phyloP scores from a whole-genome alignment of 2,329 filamentous ascomycete species.

The Magnaporthiopsis poae region DNA sequence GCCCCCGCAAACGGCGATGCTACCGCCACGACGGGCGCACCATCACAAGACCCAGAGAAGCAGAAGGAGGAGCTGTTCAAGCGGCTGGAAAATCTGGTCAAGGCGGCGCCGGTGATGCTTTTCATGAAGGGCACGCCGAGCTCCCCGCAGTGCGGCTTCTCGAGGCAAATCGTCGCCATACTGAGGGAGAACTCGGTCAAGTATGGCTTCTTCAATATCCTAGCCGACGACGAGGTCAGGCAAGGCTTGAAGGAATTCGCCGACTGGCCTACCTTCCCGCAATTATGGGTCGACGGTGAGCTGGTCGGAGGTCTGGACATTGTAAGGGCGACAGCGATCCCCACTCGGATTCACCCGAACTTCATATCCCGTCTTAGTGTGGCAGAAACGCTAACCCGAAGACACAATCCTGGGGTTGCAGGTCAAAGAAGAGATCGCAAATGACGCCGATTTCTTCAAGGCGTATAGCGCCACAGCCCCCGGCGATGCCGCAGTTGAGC shows the following conservation, averaged over 20 bases:
- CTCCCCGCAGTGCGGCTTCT: constrained; percentile 92
- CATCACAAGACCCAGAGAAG: constrained; percentile 38
- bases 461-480: constrained; percentile 51
- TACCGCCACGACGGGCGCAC: constrained; percentile 22
- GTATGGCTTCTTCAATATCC: constrained; percentile 98
- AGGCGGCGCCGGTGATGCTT: constrained; percentile 92
- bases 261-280: constrained; percentile 97
- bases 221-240: constrained; percentile 92
- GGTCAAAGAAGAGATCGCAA: constrained; percentile 89
- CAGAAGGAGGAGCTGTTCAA: constrained; percentile 77
- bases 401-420: constrained; percentile 25
- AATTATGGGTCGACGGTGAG: constrained; percentile 85
- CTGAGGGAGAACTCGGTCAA: constrained; percentile 83
- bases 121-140: constrained; percentile 99
- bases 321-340: constrained; percentile 49
- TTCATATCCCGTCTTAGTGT: constrained; percentile 4
- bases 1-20: constrained; percentile 24
- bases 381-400: neutral
- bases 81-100: constrained; percentile 73
- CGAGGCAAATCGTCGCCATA: constrained; percentile 75
- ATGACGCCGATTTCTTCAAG: constrained; percentile 71
- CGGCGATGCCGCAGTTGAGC: neutral
- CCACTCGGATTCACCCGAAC: neutral
- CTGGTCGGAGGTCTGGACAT: constrained; percentile 91
- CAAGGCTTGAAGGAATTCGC: constrained; percentile 94